Evolutionary conservation across 202 grass and related monocot species (phyloP), one percentile per base, ranked within the genome.

Genomic region (Miscanthus sacchariflorus): DNA sequence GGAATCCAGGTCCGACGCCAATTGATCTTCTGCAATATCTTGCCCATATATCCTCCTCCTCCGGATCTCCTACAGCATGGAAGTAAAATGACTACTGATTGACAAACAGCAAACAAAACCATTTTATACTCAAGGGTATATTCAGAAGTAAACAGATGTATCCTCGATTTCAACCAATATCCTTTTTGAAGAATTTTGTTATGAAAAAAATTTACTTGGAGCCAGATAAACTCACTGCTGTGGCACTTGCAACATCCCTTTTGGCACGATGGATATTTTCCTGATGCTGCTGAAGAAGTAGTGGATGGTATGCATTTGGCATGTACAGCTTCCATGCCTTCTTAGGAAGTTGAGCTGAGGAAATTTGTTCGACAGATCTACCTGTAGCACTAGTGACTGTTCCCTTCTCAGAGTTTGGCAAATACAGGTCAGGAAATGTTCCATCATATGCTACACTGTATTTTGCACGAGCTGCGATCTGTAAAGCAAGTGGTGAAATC

Each of bases 31-130:
- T 84, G 44, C 59, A 63, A 87, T 85, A 61, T 89, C 82, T 84
- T 92, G 90, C 77, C 89, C 93, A 33, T 95, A 87, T 33, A 91
- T 91, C 80, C 88, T 95, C 91, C 93, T 91, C 81, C 92, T 93
- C 24, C 89, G 79, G 14, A 95, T 93, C 64, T 95, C 93, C 93
- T 95, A 81, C 15, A 93, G 35, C 42, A 87, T 83, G 71, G 72
- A 75, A 40, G 40, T 44, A 82, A 86, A 73, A 36, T 66, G 23
- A 19, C 59, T 78, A 83, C 43, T 81, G 12, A 79, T 67, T 54
- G 48, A 84, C 9, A 76, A 83, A 79, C 14, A 70, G 36, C 15
- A 86, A 43, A 72, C 33, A 5, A 48, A 30, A 81, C 25, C 5
- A 9, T 75, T 74, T 21, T 76, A 56, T 39, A 63, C 6, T 77